Evolutionary conservation across 1,284 basidiomycete species (phyloP), one percentile per base, ranked within the genome.

Genomic region (Pseudozyma pruni): DNA sequence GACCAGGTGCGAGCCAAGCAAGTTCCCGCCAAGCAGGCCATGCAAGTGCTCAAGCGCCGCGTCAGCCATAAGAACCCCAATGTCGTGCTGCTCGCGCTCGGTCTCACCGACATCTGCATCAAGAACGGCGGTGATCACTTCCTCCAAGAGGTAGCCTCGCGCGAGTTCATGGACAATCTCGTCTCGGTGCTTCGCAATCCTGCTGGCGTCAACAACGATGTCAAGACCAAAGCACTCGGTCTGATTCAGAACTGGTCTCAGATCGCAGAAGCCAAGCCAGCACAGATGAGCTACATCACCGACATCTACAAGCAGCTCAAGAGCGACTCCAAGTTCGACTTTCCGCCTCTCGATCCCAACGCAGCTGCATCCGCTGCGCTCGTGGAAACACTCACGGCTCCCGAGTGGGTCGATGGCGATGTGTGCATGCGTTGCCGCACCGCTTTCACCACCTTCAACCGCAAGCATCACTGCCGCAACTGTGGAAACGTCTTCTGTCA

Each of bases 81-180:
- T 74, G 94, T 97, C 10, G 93, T 94, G 83, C 86, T 96, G 42
- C 86, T 95, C 55, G 89, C 92, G 14, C 87, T 97, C 20, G 87
- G 89, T 9, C 62, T 98, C 46, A 90, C 92, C 47, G 96, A 98
- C 84, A 87, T 90, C 11, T 96, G 93, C 77, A 88, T 98, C 84
- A 99, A 99, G 89, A 99, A 99, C 79, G 93, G 93, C 10, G 96
- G 96, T 0, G 93, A 97, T 73, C 89, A 89, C 53, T 98, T 99
- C 79, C 85, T 98, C 4, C 62, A 68, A 20, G 62, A 80, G 45
- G 75, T 81, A 4, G 76, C 75, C 3, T 92, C 92, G 13, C 87
- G 91, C 60, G 94, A 96, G 81, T 95, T 98, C 81, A 90, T 95
- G 84, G 94, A 98, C 83, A 92, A 93, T 73, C 87, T 94, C 53